Evolutionary conservation across 164 flowering plant genomes (phyloP).

Genomic region (Vitis riparia): DNA sequence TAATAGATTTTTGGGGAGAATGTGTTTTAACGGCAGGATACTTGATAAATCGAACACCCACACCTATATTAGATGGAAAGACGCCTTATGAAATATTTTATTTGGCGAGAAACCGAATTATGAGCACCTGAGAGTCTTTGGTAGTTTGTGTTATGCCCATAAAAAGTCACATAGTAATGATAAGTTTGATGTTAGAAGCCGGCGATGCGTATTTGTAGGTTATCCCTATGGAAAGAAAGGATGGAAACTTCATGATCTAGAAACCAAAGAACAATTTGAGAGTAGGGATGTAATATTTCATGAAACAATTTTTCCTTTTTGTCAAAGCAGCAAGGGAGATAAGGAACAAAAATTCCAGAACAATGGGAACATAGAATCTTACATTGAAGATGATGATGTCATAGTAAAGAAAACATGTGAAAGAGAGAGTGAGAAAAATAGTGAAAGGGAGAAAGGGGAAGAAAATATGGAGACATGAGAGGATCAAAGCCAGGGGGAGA

Average conservation of each 20-base stretch:
- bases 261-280: slow-evolving; percentile 1
- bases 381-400: too few species aligned
- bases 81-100: slow-evolving; percentile 1
- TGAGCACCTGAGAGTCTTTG: neutral
- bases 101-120: neutral
- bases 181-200: slow-evolving; percentile 11
- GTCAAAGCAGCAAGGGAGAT: too few species aligned
- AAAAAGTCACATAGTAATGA: neutral
- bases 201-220: slow-evolving; percentile 12
- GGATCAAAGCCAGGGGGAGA: too few species aligned
- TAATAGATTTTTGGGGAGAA: slow-evolving; percentile 10
- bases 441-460: too few species aligned
- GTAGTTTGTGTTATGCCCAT: neutral
- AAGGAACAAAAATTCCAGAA: too few species aligned
- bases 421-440: too few species aligned
- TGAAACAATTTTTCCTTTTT: neutral
- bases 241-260: slow-evolving; percentile 10
- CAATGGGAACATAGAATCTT: too few species aligned
- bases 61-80: neutral
- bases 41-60: slow-evolving; percentile 1
- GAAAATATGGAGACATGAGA: too few species aligned
- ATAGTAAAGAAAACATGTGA: too few species aligned
- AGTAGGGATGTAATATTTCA: too few species aligned
- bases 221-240: slow-evolving; percentile 17
- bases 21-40: slow-evolving; percentile 1